A percentile compares a stretch with the other conserved stretches of the same genome.
phyloP scores from a whole-genome alignment of 768 basidiomycete species.

The Sporobolomyces roseus region DNA sequence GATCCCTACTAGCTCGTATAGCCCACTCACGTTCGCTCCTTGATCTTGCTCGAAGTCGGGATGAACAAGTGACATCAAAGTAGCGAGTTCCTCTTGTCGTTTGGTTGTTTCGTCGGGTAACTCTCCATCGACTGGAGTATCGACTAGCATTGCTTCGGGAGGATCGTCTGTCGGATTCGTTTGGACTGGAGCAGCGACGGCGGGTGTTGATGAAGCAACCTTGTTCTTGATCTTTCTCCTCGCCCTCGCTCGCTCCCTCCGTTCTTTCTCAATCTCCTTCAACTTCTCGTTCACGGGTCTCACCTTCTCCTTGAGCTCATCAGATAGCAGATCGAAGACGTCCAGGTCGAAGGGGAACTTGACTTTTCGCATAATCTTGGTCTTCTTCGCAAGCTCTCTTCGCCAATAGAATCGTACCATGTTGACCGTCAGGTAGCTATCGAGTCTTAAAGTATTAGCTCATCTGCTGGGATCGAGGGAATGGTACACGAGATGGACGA shows the following conservation, averaged over 20 bases:
- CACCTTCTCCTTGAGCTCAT: slow-evolving; percentile 70
- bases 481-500: slow-evolving; percentile 15
- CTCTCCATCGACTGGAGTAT: slow-evolving; percentile 43
- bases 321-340: slow-evolving; percentile 72
- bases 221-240: slow-evolving; percentile 58
- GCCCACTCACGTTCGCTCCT: slow-evolving; percentile 69
- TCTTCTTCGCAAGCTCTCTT: slow-evolving; percentile 78
- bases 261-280: slow-evolving; percentile 76
- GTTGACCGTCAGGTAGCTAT: slow-evolving; percentile 65
- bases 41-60: slow-evolving; percentile 62
- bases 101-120: slow-evolving; percentile 65
- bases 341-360: slow-evolving; percentile 89
- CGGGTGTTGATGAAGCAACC: slow-evolving; percentile 47
- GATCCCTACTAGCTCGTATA: slow-evolving; percentile 94
- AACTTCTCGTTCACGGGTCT: slow-evolving; percentile 66
- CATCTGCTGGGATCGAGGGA: no score
- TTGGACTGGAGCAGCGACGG: not conserved
- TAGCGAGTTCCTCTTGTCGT: slow-evolving; percentile 62
- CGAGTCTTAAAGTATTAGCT: not conserved
- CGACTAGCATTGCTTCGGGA: slow-evolving; percentile 35
- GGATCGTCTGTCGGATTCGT: slow-evolving; percentile 32
- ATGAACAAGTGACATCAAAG: slow-evolving; percentile 64
- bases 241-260: slow-evolving; percentile 73
- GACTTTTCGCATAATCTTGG: slow-evolving; percentile 86
- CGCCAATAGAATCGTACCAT: slow-evolving; percentile 97